Conservation (phyloP, 2,329 filamentous ascomycete genomes). For the Botrytis porri region DNA sequence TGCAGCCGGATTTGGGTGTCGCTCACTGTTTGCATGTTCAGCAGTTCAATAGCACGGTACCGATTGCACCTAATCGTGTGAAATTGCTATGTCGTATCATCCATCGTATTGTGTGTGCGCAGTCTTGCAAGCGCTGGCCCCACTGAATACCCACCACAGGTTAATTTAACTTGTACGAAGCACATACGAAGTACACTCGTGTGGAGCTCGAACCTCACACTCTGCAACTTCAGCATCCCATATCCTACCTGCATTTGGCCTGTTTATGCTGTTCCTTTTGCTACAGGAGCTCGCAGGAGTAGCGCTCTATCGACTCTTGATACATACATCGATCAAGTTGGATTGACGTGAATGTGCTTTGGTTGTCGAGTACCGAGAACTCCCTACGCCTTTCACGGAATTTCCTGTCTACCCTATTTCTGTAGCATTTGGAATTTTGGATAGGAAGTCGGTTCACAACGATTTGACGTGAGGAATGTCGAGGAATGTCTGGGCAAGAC, state of each 20-base stretch:
- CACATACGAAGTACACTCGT: background rate
- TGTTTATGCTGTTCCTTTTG: background rate
- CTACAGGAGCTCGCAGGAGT: too few species aligned
- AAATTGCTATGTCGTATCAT: background rate
- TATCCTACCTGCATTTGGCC: background rate
- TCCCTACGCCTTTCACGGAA: background rate
- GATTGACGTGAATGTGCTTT: background rate
- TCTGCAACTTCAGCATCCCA: too few species aligned
- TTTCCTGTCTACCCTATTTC: background rate
- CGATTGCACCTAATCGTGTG: background rate
- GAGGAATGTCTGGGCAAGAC: background rate
- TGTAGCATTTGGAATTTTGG: background rate
- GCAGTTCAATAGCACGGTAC: background rate
- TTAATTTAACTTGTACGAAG: slow-evolving; percentile 1
- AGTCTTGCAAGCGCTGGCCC: background rate
- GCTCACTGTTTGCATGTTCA: background rate
- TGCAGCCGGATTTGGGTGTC: background rate
- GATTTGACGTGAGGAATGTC: background rate
- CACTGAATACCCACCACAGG: background rate
- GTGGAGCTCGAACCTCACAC: too few species aligned
- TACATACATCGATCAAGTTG: background rate
- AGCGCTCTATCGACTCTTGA: background rate
- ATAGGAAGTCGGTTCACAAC: background rate
- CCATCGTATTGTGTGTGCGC: background rate
- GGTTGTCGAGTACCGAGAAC: background rate